Percentiles rank a stretch among this genome's conserved stretches.
phyloP scores from a whole-genome alignment of 352 stramenopile genomes.

The Labyrinthula sp. region DNA sequence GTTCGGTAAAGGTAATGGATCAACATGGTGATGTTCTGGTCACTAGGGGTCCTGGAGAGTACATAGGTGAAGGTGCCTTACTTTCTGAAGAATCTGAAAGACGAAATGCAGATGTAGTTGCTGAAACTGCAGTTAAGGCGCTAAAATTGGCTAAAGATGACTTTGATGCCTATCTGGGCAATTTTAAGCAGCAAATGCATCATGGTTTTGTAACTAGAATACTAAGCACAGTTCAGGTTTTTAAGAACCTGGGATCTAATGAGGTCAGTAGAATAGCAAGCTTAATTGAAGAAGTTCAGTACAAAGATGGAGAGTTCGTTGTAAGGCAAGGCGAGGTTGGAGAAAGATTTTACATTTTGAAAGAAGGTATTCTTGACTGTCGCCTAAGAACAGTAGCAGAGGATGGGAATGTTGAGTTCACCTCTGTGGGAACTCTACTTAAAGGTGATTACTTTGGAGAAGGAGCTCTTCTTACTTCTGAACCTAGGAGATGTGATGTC shows the following conservation, averaged over 20 bases:
- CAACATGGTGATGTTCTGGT: slow-evolving; percentile 10
- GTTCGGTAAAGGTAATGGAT: slow-evolving; percentile 27
- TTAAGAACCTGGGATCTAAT: slow-evolving; percentile 14
- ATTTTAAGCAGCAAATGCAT: slow-evolving; percentile 34
- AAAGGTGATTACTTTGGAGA: slow-evolving; percentile 75
- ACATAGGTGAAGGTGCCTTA: slow-evolving; percentile 27
- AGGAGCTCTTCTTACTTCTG: slow-evolving; percentile 65
- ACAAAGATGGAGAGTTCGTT: slow-evolving; percentile 42
- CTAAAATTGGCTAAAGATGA: slow-evolving; percentile 52
- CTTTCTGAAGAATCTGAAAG: slow-evolving; percentile 11
- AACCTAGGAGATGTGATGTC: slow-evolving; percentile 58
- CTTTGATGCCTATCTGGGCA: slow-evolving; percentile 39
- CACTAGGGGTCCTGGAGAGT: slow-evolving; percentile 10
- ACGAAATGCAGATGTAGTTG: slow-evolving; percentile 22
- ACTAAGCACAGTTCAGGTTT: slow-evolving; percentile 22
- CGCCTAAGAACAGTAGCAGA: slow-evolving; percentile 7
- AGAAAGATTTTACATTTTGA: slow-evolving; percentile 44
- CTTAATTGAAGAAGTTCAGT: slow-evolving; percentile 36
- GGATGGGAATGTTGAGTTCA: slow-evolving; percentile 17
- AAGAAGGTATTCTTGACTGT: slow-evolving; percentile 36
- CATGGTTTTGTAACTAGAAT: slow-evolving; percentile 31
- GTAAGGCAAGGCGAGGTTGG: slow-evolving; percentile 44
- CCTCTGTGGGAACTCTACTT: slow-evolving; percentile 58
- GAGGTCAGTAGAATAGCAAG: slow-evolving; percentile 15
- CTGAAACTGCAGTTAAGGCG: slow-evolving; percentile 43